A percentile compares a stretch with the other conserved stretches of the same genome.
Evolutionary conservation across 306 rosid species (phyloP).

Genomic region (Begonia loranthoides): DNA sequence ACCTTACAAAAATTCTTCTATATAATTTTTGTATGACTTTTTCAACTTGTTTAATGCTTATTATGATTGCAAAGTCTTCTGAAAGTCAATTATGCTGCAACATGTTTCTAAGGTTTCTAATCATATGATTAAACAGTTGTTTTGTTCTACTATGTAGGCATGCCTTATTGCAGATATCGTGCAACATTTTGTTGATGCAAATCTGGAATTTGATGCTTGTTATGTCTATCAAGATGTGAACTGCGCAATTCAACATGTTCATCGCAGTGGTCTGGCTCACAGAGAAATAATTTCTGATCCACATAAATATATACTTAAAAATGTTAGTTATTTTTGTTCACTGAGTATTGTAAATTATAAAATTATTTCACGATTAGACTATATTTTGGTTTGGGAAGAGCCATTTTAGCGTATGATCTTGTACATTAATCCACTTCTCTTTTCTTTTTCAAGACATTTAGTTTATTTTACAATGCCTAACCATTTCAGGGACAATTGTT

Average conservation of each 20-base stretch:
- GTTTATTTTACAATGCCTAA: constrained; percentile 3
- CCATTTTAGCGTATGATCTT: no score
- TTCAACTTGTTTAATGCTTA: no score
- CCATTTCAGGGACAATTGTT: constrained; percentile 55
- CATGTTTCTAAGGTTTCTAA: no score
- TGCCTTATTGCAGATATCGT: constrained; percentile 96
- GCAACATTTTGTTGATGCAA: constrained; percentile 85
- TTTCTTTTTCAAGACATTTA: no score
- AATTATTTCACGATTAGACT: neutral
- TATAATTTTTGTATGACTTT: no score
- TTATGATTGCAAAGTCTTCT: no score
- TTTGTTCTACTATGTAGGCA: constrained; percentile 44
- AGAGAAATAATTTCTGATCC: constrained; percentile 69
- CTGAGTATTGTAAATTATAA: neutral
- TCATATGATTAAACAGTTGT: no score
- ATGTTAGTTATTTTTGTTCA: constrained; percentile 39
- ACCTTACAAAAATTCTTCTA: no score
- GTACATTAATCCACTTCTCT: no score
- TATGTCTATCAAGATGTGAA: constrained; percentile 84
- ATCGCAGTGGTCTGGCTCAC: constrained; percentile 80
- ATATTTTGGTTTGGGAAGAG: no score
- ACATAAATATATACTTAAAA: constrained; percentile 57
- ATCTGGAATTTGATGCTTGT: constrained; percentile 81
- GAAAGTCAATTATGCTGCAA: no score
- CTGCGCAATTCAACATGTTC: constrained; percentile 86